Evolutionary conservation across 176 grass and related monocot genomes (phyloP).

Genomic region (Tuctoria greenei): DNA sequence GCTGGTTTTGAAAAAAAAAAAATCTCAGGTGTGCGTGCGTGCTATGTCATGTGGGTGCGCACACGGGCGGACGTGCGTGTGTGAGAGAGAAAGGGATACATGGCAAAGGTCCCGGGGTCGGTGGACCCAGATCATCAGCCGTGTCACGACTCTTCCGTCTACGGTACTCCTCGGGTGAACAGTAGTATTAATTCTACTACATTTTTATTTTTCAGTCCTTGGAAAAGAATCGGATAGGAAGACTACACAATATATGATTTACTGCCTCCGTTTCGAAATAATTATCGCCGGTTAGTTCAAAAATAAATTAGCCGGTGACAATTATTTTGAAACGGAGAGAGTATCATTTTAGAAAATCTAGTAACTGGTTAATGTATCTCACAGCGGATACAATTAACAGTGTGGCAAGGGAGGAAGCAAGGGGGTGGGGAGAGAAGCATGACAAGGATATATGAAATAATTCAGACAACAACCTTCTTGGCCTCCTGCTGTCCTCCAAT

Average conservation of each 20-base stretch:
- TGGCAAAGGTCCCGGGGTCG: slow-evolving; percentile 9
- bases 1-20: not conserved
- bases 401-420: slow-evolving; percentile 35
- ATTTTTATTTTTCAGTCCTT: not conserved
- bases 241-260: not conserved
- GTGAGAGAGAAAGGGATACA: not conserved
- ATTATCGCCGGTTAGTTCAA: too few relatives aligned
- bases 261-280: too few relatives aligned
- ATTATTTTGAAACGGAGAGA: too few relatives aligned
- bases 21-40: slow-evolving; percentile 12
- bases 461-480: slow-evolving; percentile 66
- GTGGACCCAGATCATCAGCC: slow-evolving; percentile 53
- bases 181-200: slow-evolving; percentile 6
- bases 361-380: slow-evolving; percentile 19
- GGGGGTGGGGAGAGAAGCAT: slow-evolving; percentile 50
- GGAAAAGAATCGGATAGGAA: not conserved
- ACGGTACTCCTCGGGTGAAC: too few relatives aligned
- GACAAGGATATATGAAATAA: slow-evolving; percentile 73
- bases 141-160: slow-evolving; percentile 25
- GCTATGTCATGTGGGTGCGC: slow-evolving; percentile 13
- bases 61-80: slow-evolving; percentile 7
- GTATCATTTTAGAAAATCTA: not conserved
- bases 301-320: too few relatives aligned
- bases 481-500: slow-evolving; percentile 46
- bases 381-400: slow-evolving; percentile 28